These are phyloP conservation scores for Coemansia sp. DNA, from an alignment of 192 early-diverging fungal species.

Conservation along the genomic window DNA sequence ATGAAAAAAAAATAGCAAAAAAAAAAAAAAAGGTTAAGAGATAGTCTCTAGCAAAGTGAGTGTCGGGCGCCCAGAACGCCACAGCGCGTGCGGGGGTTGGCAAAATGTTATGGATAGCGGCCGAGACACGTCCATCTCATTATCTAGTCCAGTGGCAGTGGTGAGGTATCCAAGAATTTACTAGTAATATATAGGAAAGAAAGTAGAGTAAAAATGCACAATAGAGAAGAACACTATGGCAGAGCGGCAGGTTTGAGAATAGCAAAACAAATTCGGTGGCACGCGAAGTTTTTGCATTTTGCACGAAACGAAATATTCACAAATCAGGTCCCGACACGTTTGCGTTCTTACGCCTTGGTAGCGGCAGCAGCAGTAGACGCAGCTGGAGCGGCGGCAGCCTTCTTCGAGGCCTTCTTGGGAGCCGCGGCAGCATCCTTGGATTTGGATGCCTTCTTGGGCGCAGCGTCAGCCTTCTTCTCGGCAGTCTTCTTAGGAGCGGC, in stretches of 20 bases:
- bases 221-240: conserved; percentile 1
- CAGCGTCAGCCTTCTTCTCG: conserved; percentile 1
- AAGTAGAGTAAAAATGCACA: conserved; percentile 12
- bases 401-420: conserved; percentile 12
- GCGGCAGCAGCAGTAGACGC: background rate
- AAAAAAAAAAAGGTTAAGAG: background rate
- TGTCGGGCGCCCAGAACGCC: background rate
- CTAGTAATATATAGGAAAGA: background rate
- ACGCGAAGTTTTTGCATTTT: conserved; percentile 5
- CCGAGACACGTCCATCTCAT: background rate
- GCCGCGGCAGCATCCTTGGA: background rate
- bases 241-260: background rate
- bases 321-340: background rate
- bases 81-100: background rate
- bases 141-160: background rate
- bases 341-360: background rate
- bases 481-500: conserved; percentile 9
- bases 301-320: conserved; percentile 14
- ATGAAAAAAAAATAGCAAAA: background rate
- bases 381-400: conserved; percentile 2
- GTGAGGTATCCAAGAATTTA: background rate
- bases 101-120: background rate
- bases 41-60: no score
- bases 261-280: background rate
- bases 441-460: conserved; percentile 10